Conservation (phyloP, 768 basidiomycete genomes). For the Boletus vermiculosoides region DNA sequence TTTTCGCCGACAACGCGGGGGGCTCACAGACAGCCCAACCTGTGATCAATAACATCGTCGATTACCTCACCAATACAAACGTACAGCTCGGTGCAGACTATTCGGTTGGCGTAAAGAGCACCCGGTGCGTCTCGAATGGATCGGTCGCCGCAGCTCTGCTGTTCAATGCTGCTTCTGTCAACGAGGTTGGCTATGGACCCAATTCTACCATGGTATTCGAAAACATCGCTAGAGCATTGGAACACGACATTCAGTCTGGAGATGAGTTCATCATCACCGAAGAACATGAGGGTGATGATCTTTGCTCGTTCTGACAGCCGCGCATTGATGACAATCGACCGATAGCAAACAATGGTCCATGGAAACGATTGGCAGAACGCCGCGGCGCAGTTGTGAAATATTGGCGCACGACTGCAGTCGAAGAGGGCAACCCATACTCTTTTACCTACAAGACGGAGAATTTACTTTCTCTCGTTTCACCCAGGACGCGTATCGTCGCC, state of each 20-base stretch:
- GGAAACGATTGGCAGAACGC: slow-evolving; percentile 71
- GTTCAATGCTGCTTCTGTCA: slow-evolving; percentile 59
- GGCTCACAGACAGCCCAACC: slow-evolving; percentile 61
- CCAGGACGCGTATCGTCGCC: slow-evolving; percentile 69
- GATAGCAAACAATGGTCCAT: slow-evolving; percentile 70
- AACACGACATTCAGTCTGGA: slow-evolving; percentile 48
- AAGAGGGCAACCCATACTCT: slow-evolving; percentile 64
- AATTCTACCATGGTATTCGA: slow-evolving; percentile 69
- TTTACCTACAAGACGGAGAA: slow-evolving; percentile 52
- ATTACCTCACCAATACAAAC: slow-evolving; percentile 72
- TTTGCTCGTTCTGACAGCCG: neutral
- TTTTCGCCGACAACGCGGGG: slow-evolving; percentile 77
- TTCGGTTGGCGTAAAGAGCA: slow-evolving; percentile 52
- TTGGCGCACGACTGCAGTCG: slow-evolving; percentile 54
- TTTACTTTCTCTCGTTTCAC: slow-evolving; percentile 59
- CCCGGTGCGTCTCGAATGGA: slow-evolving; percentile 50
- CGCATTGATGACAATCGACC: neutral
- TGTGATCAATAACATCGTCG: slow-evolving; percentile 58
- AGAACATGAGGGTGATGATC: slow-evolving; percentile 68
- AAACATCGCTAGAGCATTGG: slow-evolving; percentile 64
- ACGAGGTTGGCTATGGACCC: slow-evolving; percentile 66
- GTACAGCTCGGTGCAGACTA: slow-evolving; percentile 75
- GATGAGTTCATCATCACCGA: slow-evolving; percentile 79
- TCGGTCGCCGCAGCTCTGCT: slow-evolving; percentile 52
- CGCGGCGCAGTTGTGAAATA: slow-evolving; percentile 52